Base-by-base conservation (phyloP, 2,329 filamentous ascomycete genomes). In the Helotiales sp. region DNA sequence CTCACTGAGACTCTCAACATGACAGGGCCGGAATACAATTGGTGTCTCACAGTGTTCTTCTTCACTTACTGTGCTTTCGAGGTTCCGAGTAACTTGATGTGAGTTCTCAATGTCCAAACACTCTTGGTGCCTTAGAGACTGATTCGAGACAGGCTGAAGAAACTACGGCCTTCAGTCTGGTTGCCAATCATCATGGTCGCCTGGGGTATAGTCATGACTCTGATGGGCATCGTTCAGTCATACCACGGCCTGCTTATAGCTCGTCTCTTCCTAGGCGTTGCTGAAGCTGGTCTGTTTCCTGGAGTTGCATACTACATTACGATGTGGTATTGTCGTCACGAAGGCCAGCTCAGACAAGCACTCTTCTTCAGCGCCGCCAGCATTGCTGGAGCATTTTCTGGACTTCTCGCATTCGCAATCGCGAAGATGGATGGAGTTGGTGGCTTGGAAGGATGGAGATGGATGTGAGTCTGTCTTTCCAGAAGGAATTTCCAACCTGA, bases 221-320 rank as follows among this genome's bases (percentile, higher is more conserved):
- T 84, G 49, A 78, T 79, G 66, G 86, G 86, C 2, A 72, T 89
- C n/a, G 84, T 87, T 0, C 72, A 79, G 33, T 87, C 77, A 62
- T 89, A 85, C 72, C 73, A 77, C 49, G 84, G 84, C 2, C 72
- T 89, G 25, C 75, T 88, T 48, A 76, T 81, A 0, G 84, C 83
- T 2, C 78, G 83, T 19, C 88, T 88, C 74, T 86, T 88, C 66
- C 76, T 89, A 1, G 86, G 86, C 10, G 58, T 82, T 13, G 68
- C 73, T 4, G 75, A 77, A 61, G 74, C 56, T 30, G 60, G 59
- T 52, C 44, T 61, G 4, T 61, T 58, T 29, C 59, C 59, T 22
- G 59, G 54, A 4, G 55, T 52, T 8, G 48, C 52, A 13, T 58
- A 58, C 38, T 53, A 54, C 42, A 49, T 62, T 2, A 60, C 57